Base-by-base conservation (phyloP, 208 protist species). In the Leishmania major region DNA sequence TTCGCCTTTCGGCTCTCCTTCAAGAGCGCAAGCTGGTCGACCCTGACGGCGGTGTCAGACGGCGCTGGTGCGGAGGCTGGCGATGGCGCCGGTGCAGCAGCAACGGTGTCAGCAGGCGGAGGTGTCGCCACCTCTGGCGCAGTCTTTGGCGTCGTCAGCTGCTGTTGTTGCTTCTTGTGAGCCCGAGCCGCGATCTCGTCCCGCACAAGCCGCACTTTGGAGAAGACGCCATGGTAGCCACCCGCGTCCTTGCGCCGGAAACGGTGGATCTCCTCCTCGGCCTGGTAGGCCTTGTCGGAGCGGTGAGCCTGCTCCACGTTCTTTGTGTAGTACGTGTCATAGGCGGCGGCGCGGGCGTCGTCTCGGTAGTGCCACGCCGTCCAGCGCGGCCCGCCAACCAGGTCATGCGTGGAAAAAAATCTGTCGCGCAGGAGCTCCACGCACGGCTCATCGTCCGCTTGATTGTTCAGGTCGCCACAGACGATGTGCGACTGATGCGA, bases 401-500 rank as follows among this genome's bases (percentile, higher is more conserved):
- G 71, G 75, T 97, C 92, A 70, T 97, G 91, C n/a, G 91, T 92
- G n/a, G 89, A 95, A 66, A 97, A 97, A 72, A 93, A 89, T 28
- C 66, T 77, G 25, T 89, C 84, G n/a, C 92, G 89, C 69, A 96
- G 71, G 11, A 92, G 78, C 78, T 94, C 84, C 64, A 97, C 91
- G 75, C 92, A 96, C 5, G 90, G 81, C 72, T 97, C 94, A n/a
- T 96, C 92, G 69, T 95, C 91, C 7, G 78, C 59, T 37, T 81
- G 72, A 81, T 94, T 95, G 87, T 97, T 97, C 43, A 97, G 80
- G 79, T 97, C 94, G 5, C 94, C 94, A 70, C 91, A 95, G 28
- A 97, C 83, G 28, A 96, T 43, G 45, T 78, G 79, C 19, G 87
- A 91, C 78, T 88, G 87, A 79, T 96, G 92, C 8, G 87, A 47